These are phyloP conservation scores for Hirschioporus abietinus DNA, from an alignment of 768 basidiomycete genomes.

Conservation along the genomic window DNA sequence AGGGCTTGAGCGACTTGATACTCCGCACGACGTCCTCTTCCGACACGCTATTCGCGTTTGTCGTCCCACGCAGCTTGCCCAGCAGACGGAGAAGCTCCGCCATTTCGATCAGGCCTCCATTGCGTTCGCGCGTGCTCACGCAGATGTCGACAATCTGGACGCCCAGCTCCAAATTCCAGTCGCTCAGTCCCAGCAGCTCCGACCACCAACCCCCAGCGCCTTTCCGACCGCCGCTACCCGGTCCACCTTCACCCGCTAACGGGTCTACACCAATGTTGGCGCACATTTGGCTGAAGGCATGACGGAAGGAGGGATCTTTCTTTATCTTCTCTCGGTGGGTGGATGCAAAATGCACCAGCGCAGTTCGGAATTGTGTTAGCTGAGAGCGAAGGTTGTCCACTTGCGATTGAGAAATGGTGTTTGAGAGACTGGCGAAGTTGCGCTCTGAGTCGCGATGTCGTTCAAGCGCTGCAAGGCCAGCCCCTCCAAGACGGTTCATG, in stretches of 20 bases:
- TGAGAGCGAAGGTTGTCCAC: constrained; percentile 76
- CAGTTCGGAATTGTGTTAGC: constrained; percentile 76
- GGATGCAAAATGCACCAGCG: constrained; percentile 73
- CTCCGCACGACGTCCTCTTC: constrained; percentile 81
- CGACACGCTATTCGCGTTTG: constrained; percentile 59
- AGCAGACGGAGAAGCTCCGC: constrained; percentile 78
- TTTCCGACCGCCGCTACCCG: not conserved
- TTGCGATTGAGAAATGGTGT: constrained; percentile 69
- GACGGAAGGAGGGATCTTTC: constrained; percentile 79
- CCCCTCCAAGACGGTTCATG: constrained; percentile 76
- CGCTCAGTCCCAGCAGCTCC: constrained; percentile 79
- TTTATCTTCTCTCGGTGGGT: constrained; percentile 83
- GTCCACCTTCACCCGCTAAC: constrained; percentile 71
- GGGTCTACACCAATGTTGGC: constrained; percentile 93
- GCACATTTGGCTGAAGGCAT: constrained; percentile 95
- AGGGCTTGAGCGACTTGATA: constrained; percentile 81
- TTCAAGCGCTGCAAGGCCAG: constrained; percentile 85
- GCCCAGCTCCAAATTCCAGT: constrained; percentile 95
- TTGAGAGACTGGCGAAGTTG: constrained; percentile 79
- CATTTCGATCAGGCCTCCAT: constrained; percentile 91
- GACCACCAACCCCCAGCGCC: constrained; percentile 79
- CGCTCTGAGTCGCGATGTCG: constrained; percentile 77
- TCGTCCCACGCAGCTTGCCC: constrained; percentile 60
- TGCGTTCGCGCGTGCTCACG: constrained; percentile 79
- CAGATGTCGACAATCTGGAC: constrained; percentile 94